Evolutionary conservation across 2,329 filamentous ascomycete species (phyloP).

Genomic region (Aspergillus puulaauensis): DNA sequence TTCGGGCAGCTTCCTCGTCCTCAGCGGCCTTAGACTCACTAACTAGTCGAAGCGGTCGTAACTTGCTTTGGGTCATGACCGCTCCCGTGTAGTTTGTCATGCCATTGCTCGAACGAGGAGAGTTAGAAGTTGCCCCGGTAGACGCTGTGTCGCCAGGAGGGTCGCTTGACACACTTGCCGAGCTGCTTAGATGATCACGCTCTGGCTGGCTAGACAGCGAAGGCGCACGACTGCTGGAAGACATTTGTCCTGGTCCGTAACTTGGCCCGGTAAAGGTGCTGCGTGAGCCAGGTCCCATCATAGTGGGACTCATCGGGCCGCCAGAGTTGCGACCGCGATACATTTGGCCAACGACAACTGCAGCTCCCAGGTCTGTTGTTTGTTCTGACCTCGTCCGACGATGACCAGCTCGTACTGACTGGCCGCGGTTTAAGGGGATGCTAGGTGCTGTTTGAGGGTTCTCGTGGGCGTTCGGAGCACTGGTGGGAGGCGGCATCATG

Average conservation of each 20-base stretch:
- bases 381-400: slow-evolving; percentile 53
- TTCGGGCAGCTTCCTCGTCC: slow-evolving; percentile 45
- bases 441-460: slow-evolving; percentile 50
- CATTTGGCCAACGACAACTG: slow-evolving; percentile 83
- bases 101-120: slow-evolving; percentile 64
- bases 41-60: slow-evolving; percentile 81
- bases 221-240: slow-evolving; percentile 53
- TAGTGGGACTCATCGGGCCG: slow-evolving; percentile 57
- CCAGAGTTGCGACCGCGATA: slow-evolving; percentile 64
- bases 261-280: slow-evolving; percentile 43
- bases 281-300: slow-evolving; percentile 40
- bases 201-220: slow-evolving; percentile 49
- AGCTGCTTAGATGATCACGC: slow-evolving; percentile 62
- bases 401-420: slow-evolving; percentile 43
- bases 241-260: slow-evolving; percentile 55
- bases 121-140: slow-evolving; percentile 50
- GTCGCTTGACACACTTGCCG: slow-evolving; percentile 58
- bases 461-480: slow-evolving; percentile 39
- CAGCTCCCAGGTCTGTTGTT: slow-evolving; percentile 50
- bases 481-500: slow-evolving; percentile 38
- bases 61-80: slow-evolving; percentile 67
- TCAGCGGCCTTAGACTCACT: slow-evolving; percentile 42
- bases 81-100: slow-evolving; percentile 68
- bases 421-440: slow-evolving; percentile 45
- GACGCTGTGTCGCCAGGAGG: slow-evolving; percentile 45